phyloP scores from a whole-genome alignment of 331 rosid species.

The Arachis monticola region DNA sequence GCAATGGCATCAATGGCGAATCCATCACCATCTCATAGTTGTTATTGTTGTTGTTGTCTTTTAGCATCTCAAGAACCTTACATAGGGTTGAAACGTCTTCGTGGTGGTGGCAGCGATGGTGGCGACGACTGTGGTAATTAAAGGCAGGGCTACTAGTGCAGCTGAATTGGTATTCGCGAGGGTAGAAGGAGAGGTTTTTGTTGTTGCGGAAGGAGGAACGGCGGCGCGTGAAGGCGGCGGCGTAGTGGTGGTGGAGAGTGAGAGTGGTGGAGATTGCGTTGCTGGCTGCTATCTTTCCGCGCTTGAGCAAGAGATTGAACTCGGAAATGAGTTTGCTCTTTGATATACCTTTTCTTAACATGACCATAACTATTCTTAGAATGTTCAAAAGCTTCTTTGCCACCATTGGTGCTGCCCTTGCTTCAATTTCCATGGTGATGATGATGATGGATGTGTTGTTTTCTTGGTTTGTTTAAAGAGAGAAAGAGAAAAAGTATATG shows the following conservation, averaged over 20 bases:
- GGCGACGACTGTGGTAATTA: constrained; percentile 41
- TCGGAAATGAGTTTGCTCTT: constrained; percentile 67
- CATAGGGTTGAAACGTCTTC: constrained; percentile 55
- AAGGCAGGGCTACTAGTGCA: constrained; percentile 83
- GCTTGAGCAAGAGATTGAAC: constrained; percentile 60
- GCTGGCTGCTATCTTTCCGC: constrained; percentile 76
- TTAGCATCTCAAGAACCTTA: constrained; percentile 66
- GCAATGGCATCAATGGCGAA: constrained; percentile 68
- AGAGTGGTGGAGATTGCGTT: constrained; percentile 65
- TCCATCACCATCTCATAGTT: constrained; percentile 32
- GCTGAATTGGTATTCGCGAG: constrained; percentile 89
- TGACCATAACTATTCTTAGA: constrained; percentile 56
- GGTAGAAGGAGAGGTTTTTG: constrained; percentile 52
- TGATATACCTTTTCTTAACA: constrained; percentile 70
- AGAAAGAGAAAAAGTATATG: too few relatives aligned
- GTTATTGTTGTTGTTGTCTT: constrained; percentile 32
- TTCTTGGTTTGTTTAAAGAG: too few relatives aligned
- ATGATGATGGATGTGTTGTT: background rate
- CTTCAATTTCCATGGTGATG: constrained; percentile 66
- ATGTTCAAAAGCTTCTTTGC: constrained; percentile 72
- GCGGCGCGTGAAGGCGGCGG: constrained; percentile 54
- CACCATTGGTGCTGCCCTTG: constrained; percentile 44
- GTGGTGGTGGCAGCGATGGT: constrained; percentile 28
- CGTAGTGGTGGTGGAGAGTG: constrained; percentile 49
- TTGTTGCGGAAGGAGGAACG: constrained; percentile 36